These are phyloP conservation scores for Fusarium pininemorale DNA, from an alignment of 2,329 filamentous ascomycete species.

Conservation along the genomic window DNA sequence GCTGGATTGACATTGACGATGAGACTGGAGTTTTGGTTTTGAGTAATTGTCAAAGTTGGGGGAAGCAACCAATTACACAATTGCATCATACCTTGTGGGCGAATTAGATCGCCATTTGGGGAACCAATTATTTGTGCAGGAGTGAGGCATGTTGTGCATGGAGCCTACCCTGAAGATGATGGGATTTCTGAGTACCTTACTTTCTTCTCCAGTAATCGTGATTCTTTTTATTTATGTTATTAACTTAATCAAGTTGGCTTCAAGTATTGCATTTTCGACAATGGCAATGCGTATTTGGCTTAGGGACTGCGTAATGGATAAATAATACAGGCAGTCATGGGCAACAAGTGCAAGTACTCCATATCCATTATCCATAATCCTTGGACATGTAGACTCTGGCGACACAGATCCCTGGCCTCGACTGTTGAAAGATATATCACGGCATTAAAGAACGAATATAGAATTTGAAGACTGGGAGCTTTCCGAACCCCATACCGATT, in stretches of 20 bases:
- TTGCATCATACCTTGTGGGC: constrained; percentile 39
- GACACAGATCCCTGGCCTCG: neutral
- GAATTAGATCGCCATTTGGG: constrained; percentile 39
- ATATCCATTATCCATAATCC: neutral
- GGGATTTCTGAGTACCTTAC: neutral
- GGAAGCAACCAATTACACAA: constrained; percentile 37
- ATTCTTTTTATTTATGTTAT: neutral
- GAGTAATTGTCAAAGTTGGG: constrained; percentile 10
- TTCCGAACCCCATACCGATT: neutral
- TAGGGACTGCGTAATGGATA: neutral
- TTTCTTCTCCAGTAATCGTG: too few species aligned
- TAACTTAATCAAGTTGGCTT: too few species aligned
- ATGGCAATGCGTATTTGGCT: neutral
- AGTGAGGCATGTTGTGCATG: constrained; percentile 6
- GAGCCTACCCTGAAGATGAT: constrained; percentile 9
- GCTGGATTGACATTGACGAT: constrained; percentile 23
- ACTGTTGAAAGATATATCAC: neutral
- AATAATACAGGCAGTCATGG: neutral
- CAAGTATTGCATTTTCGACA: neutral
- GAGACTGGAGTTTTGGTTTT: constrained; percentile 29
- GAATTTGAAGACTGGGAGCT: neutral
- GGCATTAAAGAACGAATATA: neutral
- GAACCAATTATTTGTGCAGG: constrained; percentile 30
- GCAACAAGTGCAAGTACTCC: neutral
- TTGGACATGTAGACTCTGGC: neutral